Evolutionary conservation across 2,329 filamentous ascomycete species (phyloP), one percentile per base, ranked within the genome.

Genomic region (Claviceps cyperi): DNA sequence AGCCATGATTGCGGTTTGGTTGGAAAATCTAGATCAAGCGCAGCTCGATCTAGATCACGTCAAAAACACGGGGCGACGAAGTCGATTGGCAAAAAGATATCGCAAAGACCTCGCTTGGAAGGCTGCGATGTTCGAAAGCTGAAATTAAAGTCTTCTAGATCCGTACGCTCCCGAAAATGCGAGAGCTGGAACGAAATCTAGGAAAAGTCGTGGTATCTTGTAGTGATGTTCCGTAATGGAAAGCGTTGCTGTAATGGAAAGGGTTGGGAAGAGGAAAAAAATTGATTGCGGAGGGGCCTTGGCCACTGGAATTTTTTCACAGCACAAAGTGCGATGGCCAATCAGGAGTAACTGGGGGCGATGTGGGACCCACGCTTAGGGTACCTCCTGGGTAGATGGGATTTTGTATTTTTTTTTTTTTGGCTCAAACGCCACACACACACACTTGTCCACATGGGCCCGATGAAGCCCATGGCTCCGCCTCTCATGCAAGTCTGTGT

Each of bases 1-100:
- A 88, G 90, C 91, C 91, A 97, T 97, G 81, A 85, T 96, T 91
- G 87, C 83, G 83, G 75, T 77, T 64, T 64, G 65, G 70, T 52
- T 55, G 52, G 52, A 57, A 80, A 77, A 66, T 75, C 76, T 75
- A 80, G 78, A 82, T 78, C 85, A 87, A 84, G 82, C 84, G 70
- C 74, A 73, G 82, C 77, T 81, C 84, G 79, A 88, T 77, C 83
- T 80, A 81, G 75, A 72, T 65, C 65, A 55, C 60, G 58, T 66
- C 64, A 63, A 63, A 67, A 66, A 64, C 66, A 69, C 59, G 65
- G 64, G 65, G 66, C 59, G 61, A 59, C 55, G 47, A 46, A 48
- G 59, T 60, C 61, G 59, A 21, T 39, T 40, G 14, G 7, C n/a
- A 41, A 40, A 62, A 63, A 66, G 65, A 63, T 63, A 67, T 61